Percentiles rank a stretch among this genome's conserved stretches.
Evolutionary conservation across 306 rosid species (phyloP).

Genomic region (Inga laurina): DNA sequence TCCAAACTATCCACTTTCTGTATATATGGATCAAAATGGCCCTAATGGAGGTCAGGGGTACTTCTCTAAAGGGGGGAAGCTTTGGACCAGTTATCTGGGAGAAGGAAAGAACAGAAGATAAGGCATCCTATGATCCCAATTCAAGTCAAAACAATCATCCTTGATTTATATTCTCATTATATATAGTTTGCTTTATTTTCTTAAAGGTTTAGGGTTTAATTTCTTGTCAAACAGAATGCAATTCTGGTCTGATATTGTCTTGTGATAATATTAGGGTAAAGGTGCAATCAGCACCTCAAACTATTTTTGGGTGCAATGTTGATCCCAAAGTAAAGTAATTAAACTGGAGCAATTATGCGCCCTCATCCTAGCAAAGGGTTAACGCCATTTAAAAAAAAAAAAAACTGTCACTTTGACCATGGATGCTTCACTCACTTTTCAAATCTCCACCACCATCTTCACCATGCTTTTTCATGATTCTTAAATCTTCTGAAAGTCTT

Average conservation of each 20-base stretch:
- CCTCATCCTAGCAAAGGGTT: too few relatives aligned
- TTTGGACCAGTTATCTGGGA: constrained; percentile 47
- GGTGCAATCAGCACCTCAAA: constrained; percentile 23
- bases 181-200: constrained; percentile 33
- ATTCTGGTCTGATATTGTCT: constrained; percentile 26
- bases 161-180: constrained; percentile 14
- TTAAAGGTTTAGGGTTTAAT: constrained; percentile 18
- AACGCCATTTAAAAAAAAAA: too few relatives aligned
- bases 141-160: constrained; percentile 47
- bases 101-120: constrained; percentile 46
- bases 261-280: constrained; percentile 23
- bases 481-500: too few relatives aligned
- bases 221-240: constrained; percentile 34
- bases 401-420: too few relatives aligned
- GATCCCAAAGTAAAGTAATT: neutral
- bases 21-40: constrained; percentile 43
- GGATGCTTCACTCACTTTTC: too few relatives aligned
- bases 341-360: too few relatives aligned
- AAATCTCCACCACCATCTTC: too few relatives aligned
- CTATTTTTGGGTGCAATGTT: constrained; percentile 31
- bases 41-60: constrained; percentile 43
- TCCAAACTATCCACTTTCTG: constrained; percentile 32
- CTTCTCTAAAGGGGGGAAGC: constrained; percentile 47
- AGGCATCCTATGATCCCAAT: constrained; percentile 37
- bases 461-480: too few relatives aligned